Percentiles rank a stretch among this genome's conserved stretches.
phyloP scores from a whole-genome alignment of 768 basidiomycete species.

The Mycena vulgaris region DNA sequence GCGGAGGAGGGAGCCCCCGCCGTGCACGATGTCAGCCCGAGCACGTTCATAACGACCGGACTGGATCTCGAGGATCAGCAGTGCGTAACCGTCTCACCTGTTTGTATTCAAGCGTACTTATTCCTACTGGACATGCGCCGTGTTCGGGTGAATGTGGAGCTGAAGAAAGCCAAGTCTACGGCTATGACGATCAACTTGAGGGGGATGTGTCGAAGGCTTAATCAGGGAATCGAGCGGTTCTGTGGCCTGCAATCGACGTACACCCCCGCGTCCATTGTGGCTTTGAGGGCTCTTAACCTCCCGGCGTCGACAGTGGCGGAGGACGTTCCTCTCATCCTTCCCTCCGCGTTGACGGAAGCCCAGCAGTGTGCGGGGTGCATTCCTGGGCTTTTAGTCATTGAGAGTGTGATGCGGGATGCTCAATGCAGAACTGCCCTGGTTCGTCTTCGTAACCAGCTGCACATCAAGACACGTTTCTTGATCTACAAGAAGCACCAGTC shows the following conservation, averaged over 20 bases:
- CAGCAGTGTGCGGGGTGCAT: constrained; percentile 7
- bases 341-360: constrained; percentile 4
- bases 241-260: constrained; percentile 3
- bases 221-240: background rate
- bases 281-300: no score
- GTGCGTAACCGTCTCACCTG: background rate
- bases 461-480: constrained; percentile 9
- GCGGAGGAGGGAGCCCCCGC: constrained; percentile 4
- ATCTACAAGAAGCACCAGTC: constrained; percentile 12
- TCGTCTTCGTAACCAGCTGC: constrained; percentile 21
- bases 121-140: background rate
- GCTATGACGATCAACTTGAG: background rate
- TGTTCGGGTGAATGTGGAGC: background rate
- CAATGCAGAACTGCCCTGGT: constrained; percentile 14
- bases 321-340: background rate
- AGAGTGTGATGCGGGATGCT: constrained; percentile 17
- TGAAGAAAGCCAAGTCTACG: constrained; percentile 1
- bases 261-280: no score
- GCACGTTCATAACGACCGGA: background rate
- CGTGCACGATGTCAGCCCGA: constrained; percentile 8
- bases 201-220: background rate
- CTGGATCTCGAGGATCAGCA: constrained; percentile 13
- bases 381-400: background rate
- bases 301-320: no score
- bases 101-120: background rate